Base-by-base conservation (phyloP, 2,329 filamentous ascomycete species). In the Aphanoascus verrucosus region DNA sequence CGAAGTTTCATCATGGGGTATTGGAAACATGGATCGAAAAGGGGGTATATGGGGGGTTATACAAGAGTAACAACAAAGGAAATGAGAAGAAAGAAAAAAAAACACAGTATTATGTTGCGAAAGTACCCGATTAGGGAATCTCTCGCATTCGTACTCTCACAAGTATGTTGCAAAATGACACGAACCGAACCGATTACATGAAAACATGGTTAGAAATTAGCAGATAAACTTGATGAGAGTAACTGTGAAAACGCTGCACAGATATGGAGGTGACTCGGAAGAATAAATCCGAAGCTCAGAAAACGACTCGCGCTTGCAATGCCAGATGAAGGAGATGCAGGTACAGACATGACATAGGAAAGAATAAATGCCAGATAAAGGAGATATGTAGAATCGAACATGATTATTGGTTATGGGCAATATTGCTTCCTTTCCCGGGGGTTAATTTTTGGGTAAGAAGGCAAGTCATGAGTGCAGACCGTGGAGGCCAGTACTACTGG, bases 291-390 rank as follows among this genome's bases (percentile, higher is more conserved):
- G 45, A 38, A 43, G 49, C 52, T 51, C 28, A 55, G 53, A 55
- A 60, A 59, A 70, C 66, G 67, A 67, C 67, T 70, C 66, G 66
- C 69, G 69, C 69, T 71, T 69, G 69, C 69, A 72, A 72, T 72
- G 69, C 69, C 69, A 71, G 67, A 67, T 67, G 62, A 65, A 63
- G 59, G 64, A 55, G 56, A 59, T 62, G 44, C 40, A 56, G 31
- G 41, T 53, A 41, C 55, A 44, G 20, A 47, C 42, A 53, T 54
- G 49, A 54, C 46, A 53, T 48, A 54, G 45, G 49, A 50, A 61
- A 63, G 58, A 58, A n/a, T 34, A 38, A 35, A 60, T 65, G 64
- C 54, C 63, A 67, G 62, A 62, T 64, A 57, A 62, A 61, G 62
- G 55, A 60, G 55, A 59, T 60, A 59, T 60, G 61, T 58, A 60